Evolutionary conservation across 1,284 basidiomycete genomes (phyloP), one percentile per base, ranked within the genome.

Genomic region (Veloboletus limbatus): DNA sequence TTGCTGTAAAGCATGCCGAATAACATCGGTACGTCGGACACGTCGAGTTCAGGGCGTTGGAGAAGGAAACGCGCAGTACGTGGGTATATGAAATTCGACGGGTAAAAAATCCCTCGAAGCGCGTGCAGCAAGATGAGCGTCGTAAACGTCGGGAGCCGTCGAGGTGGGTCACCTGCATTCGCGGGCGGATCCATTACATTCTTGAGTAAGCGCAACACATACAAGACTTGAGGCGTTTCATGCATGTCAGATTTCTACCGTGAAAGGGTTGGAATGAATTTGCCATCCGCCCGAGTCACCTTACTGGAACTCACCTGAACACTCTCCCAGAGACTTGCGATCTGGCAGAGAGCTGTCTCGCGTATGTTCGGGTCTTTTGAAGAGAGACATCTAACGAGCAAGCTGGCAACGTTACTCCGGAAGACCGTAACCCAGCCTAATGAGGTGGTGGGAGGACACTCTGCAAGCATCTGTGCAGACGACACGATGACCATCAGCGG

Each of bases 341-440:
- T 62, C 50, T 82, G 78, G 18, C 69, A 70, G 27, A 79, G 56
- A 1, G 81, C 82, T 0, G 84, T 58, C 21, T 74, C 73, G 10
- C 92, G 81, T 28, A 90, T 69, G 13, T 69, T 67, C 0, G 58
- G 64, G 55, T 88, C 80, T 47, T 80, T 81, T 2, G 87, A 82
- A 0, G 92, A 88, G 40, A 97, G 64, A 0, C 80, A 77, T 28
- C 86, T 81, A 17, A 97, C 75, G 2, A 88, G 74, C 27, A 97
- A 58, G 28, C 89, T 81, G 10, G 90, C 74, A 4, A 85, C 74
- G 55, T 96, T 95, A 16, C 85, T 89, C 48, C 92, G 72, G 61
- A 94, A 83, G 7, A 97, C 64, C 56, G 91, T 83, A 10, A 97
- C 84, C 92, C 92, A 97, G n/a, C 70, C 59, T 3, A 72, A 45